Evolutionary conservation across 495 filamentous ascomycete genomes (phyloP), one percentile per base, ranked within the genome.

Genomic region (Glutinoglossum americanum): DNA sequence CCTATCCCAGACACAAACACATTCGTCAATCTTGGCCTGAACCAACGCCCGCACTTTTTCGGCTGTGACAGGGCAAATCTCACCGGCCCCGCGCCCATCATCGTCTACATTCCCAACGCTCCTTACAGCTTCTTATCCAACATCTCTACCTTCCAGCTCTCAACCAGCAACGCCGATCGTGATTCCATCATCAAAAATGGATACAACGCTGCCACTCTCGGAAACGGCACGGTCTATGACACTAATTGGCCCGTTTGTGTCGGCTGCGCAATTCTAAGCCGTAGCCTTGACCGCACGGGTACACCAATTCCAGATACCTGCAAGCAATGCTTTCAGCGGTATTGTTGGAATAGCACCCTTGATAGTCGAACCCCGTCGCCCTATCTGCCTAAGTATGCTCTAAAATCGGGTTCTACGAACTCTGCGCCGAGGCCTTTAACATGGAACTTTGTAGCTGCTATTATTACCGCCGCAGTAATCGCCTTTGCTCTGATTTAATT

Each of bases 271-370:
- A 80, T 92, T 15, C 70, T 95, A n/a, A 76, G 73, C 48, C 73
- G 89, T 33, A 83, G 80, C 51, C 74, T 87, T 58, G 74, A 80
- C 57, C 75, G 85, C 41, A 89, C 81, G 2, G 72, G 72, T 3
- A 80, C 78, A 6, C 56, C 66, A 0, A 74, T 86, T 0, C 85
- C 85, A 0, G 70, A 73, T 13, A 76, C 76, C 17, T 97, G 90
- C 66, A 72, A 65, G 26, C 62, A 73, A 47, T 97, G 90, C 69
- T 95, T 95, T 65, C 59, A 71, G 44, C 64, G 73, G 27, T 95
- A 92, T 69, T 95, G 90, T 76, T 96, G 90, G 88, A 73, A 92
- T 63, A 88, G 88, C 5, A 83, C 32, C n/a, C n/a, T n/a, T n/a
- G n/a, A n/a, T n/a, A n/a, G n/a, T n/a, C n/a, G n/a, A n/a, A n/a